Percentiles rank a stretch among this genome's conserved stretches.
Conservation (phyloP, 805 yeast genomes). For the Debaryomyces maramus region DNA sequence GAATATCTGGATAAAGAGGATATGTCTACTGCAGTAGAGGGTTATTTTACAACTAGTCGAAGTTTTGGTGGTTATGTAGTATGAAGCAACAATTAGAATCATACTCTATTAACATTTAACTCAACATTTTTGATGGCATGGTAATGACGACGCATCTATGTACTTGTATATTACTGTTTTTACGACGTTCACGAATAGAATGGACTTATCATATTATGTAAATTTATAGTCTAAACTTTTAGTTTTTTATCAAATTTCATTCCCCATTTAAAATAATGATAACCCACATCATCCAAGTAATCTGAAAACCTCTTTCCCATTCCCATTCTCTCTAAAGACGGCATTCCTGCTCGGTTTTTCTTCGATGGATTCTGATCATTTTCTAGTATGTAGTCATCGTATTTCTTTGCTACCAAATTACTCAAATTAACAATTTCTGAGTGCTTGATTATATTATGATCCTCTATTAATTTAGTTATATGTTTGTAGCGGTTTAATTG, state of each 20-base stretch:
- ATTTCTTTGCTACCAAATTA: slow-evolving; percentile 4
- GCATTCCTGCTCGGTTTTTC: slow-evolving; percentile 18
- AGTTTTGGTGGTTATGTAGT: slow-evolving; percentile 39
- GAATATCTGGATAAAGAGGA: slow-evolving; percentile 19
- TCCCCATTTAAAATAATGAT: slow-evolving; percentile 27
- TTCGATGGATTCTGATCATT: slow-evolving; percentile 10
- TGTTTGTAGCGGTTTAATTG: slow-evolving; percentile 11
- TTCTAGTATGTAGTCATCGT: slow-evolving; percentile 4
- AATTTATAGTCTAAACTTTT: neutral
- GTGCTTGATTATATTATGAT: slow-evolving; percentile 30
- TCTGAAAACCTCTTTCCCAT: slow-evolving; percentile 33
- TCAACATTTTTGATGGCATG: no score
- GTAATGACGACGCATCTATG: neutral
- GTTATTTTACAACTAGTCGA: slow-evolving; percentile 32
- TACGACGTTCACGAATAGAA: neutral
- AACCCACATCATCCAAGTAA: slow-evolving; percentile 25
- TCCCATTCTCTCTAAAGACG: slow-evolving; percentile 26
- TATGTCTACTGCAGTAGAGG: slow-evolving; percentile 27
- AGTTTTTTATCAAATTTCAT: slow-evolving; percentile 25
- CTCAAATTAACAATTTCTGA: slow-evolving; percentile 29
- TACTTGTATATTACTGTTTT: neutral
- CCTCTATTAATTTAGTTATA: slow-evolving; percentile 15
- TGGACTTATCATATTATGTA: neutral
- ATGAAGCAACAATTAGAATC: no score
- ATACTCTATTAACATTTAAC: no score